Conservation (phyloP, 352 stramenopile species). For the Phytophthora podocarpi region DNA sequence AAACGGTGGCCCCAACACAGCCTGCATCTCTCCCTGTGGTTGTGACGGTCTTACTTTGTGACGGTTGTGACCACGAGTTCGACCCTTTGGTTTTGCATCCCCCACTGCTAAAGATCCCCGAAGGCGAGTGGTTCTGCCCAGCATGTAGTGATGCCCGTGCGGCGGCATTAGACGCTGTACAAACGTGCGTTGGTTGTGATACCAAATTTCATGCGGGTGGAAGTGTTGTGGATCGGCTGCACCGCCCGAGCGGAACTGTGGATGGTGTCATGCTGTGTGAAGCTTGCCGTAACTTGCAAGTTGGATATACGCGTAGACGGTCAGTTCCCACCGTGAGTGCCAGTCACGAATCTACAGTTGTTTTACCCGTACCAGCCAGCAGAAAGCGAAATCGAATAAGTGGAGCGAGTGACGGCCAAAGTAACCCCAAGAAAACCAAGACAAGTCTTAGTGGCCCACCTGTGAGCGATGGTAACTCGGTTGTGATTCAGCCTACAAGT, state of each 20-base stretch:
- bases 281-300: conserved; percentile 41
- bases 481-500: background rate
- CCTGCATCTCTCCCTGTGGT: conserved; percentile 2
- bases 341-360: background rate
- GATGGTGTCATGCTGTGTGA: conserved; percentile 40
- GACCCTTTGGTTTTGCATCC: conserved; percentile 54
- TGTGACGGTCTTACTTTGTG: conserved; percentile 66
- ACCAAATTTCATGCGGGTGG: conserved; percentile 24
- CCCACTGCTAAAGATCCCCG: conserved; percentile 47
- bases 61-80: conserved; percentile 73
- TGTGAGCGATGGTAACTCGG: conserved; percentile 6
- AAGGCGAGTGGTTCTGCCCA: conserved; percentile 59
- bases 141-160: conserved; percentile 27
- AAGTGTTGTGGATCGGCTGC: conserved; percentile 17
- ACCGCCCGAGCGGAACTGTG: conserved; percentile 23
- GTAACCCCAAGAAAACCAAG: conserved; percentile 29
- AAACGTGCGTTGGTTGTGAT: conserved; percentile 44
- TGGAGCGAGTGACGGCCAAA: conserved; percentile 8
- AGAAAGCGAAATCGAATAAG: conserved; percentile 28
- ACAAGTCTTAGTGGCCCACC: background rate
- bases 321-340: conserved; percentile 3
- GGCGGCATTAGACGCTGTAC: background rate
- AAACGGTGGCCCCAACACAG: background rate
- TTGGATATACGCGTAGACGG: conserved; percentile 29
- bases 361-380: background rate